Percentiles rank a stretch among this genome's conserved stretches.
phyloP scores from a whole-genome alignment of 768 basidiomycete species.

The Amanita thiersii region DNA sequence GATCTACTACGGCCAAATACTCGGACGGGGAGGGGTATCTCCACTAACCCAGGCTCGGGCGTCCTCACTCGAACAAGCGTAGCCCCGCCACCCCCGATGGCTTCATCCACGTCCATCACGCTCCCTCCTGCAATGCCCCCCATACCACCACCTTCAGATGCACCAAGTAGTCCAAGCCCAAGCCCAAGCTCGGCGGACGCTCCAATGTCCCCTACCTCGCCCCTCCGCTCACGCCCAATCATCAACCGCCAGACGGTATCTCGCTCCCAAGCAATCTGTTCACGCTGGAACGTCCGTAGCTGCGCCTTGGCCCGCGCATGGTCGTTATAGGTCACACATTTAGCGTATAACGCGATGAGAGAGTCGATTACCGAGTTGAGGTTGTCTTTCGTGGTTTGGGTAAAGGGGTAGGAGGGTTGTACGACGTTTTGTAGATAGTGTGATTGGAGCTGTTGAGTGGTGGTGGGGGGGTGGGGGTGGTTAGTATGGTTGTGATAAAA shows the following conservation, averaged over 20 bases:
- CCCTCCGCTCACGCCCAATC: slow-evolving; percentile 76
- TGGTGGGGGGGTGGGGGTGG: slow-evolving; percentile 2
- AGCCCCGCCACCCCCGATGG: slow-evolving; percentile 31
- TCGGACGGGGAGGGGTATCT: slow-evolving; percentile 52
- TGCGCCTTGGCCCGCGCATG: slow-evolving; percentile 63
- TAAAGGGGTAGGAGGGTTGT: slow-evolving; percentile 63
- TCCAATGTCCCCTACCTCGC: slow-evolving; percentile 25
- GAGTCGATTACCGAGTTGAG: slow-evolving; percentile 49
- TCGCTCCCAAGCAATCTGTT: slow-evolving; percentile 94
- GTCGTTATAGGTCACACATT: slow-evolving; percentile 78
- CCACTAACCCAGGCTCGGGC: slow-evolving; percentile 37
- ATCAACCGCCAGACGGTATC: slow-evolving; percentile 98
- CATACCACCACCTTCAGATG: slow-evolving; percentile 13
- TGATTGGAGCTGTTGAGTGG: slow-evolving; percentile 53
- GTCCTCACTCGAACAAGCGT: slow-evolving; percentile 31
- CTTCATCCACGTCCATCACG: slow-evolving; percentile 1
- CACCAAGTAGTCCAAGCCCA: neutral
- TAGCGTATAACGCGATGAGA: slow-evolving; percentile 71
- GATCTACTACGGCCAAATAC: too few relatives aligned
- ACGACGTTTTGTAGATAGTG: slow-evolving; percentile 67
- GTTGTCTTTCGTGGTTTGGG: slow-evolving; percentile 48
- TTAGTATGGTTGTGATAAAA: too few relatives aligned
- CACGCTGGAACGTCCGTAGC: slow-evolving; percentile 79
- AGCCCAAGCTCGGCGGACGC: neutral
- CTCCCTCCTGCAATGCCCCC: slow-evolving; percentile 14